A percentile compares a stretch with the other conserved stretches of the same genome.
These are phyloP conservation scores for Lasiodiplodia sp. DNA, from an alignment of 2,329 filamentous ascomycete species.

Conservation along the genomic window DNA sequence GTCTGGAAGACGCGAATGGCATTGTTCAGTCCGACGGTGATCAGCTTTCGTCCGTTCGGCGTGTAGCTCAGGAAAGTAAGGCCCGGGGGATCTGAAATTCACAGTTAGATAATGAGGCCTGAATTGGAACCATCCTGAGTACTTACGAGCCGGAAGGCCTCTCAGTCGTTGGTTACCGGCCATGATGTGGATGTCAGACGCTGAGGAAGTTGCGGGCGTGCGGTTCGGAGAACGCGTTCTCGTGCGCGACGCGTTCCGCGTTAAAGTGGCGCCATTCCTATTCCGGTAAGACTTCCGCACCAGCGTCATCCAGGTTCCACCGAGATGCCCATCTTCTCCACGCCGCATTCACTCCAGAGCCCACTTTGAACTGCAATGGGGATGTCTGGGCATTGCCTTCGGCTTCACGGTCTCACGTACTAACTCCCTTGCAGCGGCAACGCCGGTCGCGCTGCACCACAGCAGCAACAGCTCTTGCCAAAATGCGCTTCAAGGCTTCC, in stretches of 20 bases:
- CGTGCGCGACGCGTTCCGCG: slow-evolving; percentile 23
- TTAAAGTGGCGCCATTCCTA: neutral
- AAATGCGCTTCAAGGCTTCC: slow-evolving; percentile 62
- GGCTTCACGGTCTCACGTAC: neutral
- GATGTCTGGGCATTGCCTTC: neutral
- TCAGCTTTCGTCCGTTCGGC: slow-evolving; percentile 81
- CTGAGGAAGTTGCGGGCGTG: slow-evolving; percentile 2
- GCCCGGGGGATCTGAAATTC: slow-evolving; percentile 74
- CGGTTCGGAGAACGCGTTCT: slow-evolving; percentile 14
- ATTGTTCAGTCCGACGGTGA: slow-evolving; percentile 93
- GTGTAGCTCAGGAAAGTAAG: slow-evolving; percentile 89
- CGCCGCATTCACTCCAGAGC: neutral
- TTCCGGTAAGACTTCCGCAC: slow-evolving; percentile 9
- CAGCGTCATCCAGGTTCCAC: slow-evolving; percentile 1
- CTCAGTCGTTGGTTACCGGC: slow-evolving; percentile 37
- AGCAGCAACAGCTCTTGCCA: neutral
- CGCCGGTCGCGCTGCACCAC: neutral
- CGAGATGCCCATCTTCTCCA: neutral
- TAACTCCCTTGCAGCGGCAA: neutral
- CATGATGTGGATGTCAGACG: slow-evolving; percentile 31
- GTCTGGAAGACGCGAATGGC: slow-evolving; percentile 92
- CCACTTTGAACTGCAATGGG: slow-evolving; percentile 3
- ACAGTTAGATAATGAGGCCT: neutral
- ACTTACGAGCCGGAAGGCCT: slow-evolving; percentile 45
- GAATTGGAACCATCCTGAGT: neutral